Conservation (phyloP, 768 basidiomycete species). For the Trametes sanguinea region DNA sequence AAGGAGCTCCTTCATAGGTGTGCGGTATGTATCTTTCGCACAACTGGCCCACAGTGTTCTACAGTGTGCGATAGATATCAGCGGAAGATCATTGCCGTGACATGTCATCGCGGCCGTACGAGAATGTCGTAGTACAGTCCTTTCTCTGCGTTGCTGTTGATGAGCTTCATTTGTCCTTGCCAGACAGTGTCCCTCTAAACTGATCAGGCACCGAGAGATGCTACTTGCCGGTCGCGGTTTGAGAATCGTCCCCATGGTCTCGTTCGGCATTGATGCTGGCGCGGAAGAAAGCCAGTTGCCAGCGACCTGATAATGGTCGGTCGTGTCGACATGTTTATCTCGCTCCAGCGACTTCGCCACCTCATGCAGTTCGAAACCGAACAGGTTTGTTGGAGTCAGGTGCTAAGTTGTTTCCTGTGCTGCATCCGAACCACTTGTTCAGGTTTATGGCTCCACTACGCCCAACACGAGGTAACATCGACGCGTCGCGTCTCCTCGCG, state of each 20-base stretch:
- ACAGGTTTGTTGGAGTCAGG: background rate
- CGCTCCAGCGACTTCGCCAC: background rate
- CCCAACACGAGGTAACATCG: too few relatives aligned
- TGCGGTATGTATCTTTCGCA: conserved; percentile 8
- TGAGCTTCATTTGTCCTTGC: conserved; percentile 20
- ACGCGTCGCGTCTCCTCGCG: too few relatives aligned
- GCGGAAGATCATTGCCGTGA: background rate
- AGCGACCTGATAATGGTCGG: too few relatives aligned
- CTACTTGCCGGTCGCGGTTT: background rate
- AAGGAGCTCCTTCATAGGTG: background rate
- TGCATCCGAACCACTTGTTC: too few relatives aligned
- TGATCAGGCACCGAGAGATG: background rate
- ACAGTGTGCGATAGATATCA: background rate
- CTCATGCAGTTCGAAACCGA: background rate
- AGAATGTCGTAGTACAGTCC: background rate
- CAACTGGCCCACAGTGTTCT: conserved; percentile 6
- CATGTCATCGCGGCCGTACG: background rate
- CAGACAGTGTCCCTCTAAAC: conserved; percentile 11
- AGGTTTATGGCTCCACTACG: too few relatives aligned
- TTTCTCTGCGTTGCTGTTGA: background rate
- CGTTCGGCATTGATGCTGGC: background rate
- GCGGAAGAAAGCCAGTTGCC: background rate
- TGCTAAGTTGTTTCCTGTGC: too few relatives aligned
- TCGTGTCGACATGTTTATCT: too few relatives aligned
- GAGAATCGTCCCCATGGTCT: background rate